Percentiles rank a stretch among this genome's conserved stretches.
Evolutionary conservation across 441 rosid species (phyloP).

Genomic region (Theobroma grandiflorum): DNA sequence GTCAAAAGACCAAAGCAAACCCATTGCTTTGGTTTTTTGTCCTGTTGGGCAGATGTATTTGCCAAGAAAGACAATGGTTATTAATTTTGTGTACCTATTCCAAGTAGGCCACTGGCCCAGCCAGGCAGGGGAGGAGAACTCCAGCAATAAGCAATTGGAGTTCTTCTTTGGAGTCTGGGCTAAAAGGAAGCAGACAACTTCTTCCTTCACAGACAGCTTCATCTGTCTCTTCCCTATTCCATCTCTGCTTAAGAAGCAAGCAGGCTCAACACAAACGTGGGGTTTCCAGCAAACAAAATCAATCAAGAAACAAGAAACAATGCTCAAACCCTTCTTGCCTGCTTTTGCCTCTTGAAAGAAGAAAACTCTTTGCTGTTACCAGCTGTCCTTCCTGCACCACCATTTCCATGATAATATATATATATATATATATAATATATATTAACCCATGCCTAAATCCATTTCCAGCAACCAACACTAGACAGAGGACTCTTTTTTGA

Average conservation of each 20-base stretch:
- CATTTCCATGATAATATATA: background rate
- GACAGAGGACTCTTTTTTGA: background rate
- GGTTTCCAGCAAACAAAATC: background rate
- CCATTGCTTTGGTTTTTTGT: background rate
- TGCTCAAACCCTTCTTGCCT: background rate
- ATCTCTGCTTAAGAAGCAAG: background rate
- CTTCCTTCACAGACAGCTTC: background rate
- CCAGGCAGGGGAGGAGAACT: background rate
- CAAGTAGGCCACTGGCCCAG: background rate
- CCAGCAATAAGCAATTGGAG: background rate
- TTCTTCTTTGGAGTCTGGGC: background rate
- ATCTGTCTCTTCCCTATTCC: background rate
- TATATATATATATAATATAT: background rate
- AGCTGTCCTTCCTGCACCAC: background rate
- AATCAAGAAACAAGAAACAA: background rate
- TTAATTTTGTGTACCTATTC: constrained; percentile 3
- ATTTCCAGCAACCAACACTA: background rate
- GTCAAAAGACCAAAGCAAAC: background rate
- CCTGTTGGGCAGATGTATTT: background rate
- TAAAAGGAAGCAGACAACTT: background rate
- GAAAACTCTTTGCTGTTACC: constrained; percentile 1
- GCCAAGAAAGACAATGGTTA: background rate
- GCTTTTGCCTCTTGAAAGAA: background rate
- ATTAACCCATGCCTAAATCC: background rate
- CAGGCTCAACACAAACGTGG: background rate